A percentile compares a stretch with the other conserved stretches of the same genome.
These are phyloP conservation scores for Syzygium grande DNA, from an alignment of 345 rosid genomes.

Conservation along the genomic window DNA sequence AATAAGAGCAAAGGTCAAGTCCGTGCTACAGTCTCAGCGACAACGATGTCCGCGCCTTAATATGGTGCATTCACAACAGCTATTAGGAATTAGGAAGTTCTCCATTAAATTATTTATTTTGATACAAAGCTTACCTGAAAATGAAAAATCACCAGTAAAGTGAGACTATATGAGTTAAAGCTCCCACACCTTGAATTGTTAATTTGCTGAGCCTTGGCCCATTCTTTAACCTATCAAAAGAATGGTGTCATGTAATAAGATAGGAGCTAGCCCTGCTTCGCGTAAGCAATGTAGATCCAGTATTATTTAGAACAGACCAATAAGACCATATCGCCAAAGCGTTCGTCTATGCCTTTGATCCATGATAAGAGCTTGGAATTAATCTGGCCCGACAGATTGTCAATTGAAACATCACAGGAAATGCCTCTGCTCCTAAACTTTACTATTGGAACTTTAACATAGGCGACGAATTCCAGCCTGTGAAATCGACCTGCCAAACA, in stretches of 20 bases:
- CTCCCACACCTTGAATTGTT: constrained; percentile 62
- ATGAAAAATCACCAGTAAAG: constrained; percentile 79
- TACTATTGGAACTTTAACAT: constrained; percentile 78
- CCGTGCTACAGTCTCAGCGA: background rate
- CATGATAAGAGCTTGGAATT: constrained; percentile 71
- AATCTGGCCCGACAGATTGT: constrained; percentile 58
- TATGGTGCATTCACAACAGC: background rate
- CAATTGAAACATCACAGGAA: constrained; percentile 78
- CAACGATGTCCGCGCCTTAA: background rate
- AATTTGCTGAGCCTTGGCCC: constrained; percentile 78
- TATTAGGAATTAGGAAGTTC: background rate
- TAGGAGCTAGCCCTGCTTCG: background rate
- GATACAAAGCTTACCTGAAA: constrained; percentile 48
- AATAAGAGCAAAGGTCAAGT: background rate
- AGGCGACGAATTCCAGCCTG: constrained; percentile 37
- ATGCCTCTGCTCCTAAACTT: constrained; percentile 48
- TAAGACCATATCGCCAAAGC: constrained; percentile 67
- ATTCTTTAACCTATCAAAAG: constrained; percentile 71
- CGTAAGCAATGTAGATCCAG: background rate
- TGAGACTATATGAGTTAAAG: constrained; percentile 66
- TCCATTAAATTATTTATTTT: background rate
- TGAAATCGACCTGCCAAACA: constrained; percentile 34
- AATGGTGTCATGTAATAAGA: background rate
- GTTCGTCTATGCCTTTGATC: constrained; percentile 67
- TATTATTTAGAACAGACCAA: constrained; percentile 29